Evolutionary conservation across 139 green algal species (phyloP).

Genomic region (Coelastrella sp.): DNA sequence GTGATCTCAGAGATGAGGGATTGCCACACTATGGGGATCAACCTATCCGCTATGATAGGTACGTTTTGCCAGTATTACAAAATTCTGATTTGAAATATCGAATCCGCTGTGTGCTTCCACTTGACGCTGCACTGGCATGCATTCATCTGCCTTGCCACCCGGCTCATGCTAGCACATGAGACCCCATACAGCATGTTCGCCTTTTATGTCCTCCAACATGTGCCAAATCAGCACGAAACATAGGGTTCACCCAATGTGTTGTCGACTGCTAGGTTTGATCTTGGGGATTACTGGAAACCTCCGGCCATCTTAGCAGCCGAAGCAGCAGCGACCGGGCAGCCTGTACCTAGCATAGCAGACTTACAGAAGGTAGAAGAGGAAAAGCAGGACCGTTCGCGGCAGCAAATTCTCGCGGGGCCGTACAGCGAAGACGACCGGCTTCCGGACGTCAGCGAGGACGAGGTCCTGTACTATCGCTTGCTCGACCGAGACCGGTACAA

Average conservation of each 20-base stretch:
- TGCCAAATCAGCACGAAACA: too few relatives aligned
- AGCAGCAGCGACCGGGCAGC: conserved; percentile 12
- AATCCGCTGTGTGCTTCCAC: too few relatives aligned
- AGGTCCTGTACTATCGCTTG: conserved; percentile 9
- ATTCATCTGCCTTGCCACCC: too few relatives aligned
- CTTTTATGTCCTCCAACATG: too few relatives aligned
- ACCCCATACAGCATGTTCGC: too few relatives aligned
- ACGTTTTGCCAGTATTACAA: neutral
- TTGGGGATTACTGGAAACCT: conserved; percentile 8
- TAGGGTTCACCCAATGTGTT: neutral
- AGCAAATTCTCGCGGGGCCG: neutral
- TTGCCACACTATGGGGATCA: conserved; percentile 25
- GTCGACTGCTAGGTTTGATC: neutral
- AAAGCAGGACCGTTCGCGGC: neutral
- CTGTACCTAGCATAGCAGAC: conserved; percentile 4
- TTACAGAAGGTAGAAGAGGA: conserved; percentile 4
- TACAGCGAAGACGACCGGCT: conserved; percentile 9
- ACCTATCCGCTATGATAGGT: conserved; percentile 34
- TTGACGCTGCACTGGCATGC: too few relatives aligned
- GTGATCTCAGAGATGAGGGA: conserved; percentile 14
- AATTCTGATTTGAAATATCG: too few relatives aligned
- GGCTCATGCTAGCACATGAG: too few relatives aligned
- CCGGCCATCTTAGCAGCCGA: conserved; percentile 14
- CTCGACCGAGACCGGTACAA: conserved; percentile 37
- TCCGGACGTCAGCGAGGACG: conserved; percentile 15